Percentiles rank a stretch among this genome's conserved stretches.
phyloP scores from a whole-genome alignment of 441 rosid species.

The Aquilaria agallochum region DNA sequence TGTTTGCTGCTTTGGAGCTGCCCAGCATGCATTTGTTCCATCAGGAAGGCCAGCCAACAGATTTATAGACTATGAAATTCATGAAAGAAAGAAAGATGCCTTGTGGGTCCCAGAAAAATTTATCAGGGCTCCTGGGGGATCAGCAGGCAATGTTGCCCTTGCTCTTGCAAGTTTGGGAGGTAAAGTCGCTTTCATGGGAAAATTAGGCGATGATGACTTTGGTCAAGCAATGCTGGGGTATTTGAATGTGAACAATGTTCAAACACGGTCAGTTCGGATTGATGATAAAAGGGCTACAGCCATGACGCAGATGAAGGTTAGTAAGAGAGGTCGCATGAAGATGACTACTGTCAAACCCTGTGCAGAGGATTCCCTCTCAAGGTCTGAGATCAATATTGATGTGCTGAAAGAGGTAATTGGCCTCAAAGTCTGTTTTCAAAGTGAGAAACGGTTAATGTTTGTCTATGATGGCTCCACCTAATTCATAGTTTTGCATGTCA shows the following conservation, averaged over 20 bases:
- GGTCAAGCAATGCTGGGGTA: conserved; percentile 80
- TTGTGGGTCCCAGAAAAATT: conserved; percentile 71
- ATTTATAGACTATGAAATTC: conserved; percentile 66
- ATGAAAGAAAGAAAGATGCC: conserved; percentile 64
- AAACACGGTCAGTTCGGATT: conserved; percentile 65
- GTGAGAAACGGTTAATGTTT: too few species aligned
- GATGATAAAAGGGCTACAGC: conserved; percentile 68
- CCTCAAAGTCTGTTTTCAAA: conserved; percentile 6
- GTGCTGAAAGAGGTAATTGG: conserved; percentile 83
- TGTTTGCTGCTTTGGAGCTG: conserved; percentile 94
- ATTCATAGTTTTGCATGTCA: too few species aligned
- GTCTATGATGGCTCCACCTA: too few species aligned
- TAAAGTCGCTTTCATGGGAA: conserved; percentile 93
- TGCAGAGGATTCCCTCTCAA: conserved; percentile 78
- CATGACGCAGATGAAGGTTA: conserved; percentile 69
- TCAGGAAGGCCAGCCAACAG: conserved; percentile 87
- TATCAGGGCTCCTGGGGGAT: conserved; percentile 85
- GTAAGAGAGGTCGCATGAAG: conserved; percentile 71
- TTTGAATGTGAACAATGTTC: conserved; percentile 69
- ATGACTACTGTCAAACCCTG: conserved; percentile 65
- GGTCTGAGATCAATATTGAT: conserved; percentile 80
- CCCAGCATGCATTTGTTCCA: conserved; percentile 86
- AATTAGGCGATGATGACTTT: conserved; percentile 82
- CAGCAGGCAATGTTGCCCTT: conserved; percentile 77
- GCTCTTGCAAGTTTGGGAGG: conserved; percentile 90